Percentiles rank a stretch among this genome's conserved stretches.
Conservation (phyloP, 257 asterid species). For the Ilex aquifolium region DNA sequence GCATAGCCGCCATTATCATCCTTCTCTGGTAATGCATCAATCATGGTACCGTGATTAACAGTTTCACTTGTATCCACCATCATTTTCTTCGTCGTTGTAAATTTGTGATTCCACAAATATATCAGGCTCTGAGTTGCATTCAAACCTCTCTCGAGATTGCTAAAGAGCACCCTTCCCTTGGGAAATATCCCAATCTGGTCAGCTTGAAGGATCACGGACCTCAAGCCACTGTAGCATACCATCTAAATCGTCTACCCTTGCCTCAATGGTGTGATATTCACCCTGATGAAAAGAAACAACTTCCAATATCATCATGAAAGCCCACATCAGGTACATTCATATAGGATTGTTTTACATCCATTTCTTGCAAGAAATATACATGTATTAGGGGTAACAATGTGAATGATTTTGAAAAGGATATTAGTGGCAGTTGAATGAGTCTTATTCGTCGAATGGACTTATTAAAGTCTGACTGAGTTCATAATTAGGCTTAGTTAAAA, state of each 20-base stretch:
- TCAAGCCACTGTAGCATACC: conserved; percentile 67
- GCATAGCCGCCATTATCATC: conserved; percentile 68
- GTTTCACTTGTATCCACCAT: conserved; percentile 82
- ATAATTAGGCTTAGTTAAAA: too few relatives aligned
- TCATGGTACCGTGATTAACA: conserved; percentile 44
- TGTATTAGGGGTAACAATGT: too few relatives aligned
- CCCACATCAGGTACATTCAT: neutral
- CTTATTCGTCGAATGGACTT: too few relatives aligned
- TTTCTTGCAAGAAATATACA: too few relatives aligned
- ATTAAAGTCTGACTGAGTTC: too few relatives aligned
- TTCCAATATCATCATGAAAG: conserved; percentile 3
- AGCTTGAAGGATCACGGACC: conserved; percentile 43
- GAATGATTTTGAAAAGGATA: too few relatives aligned
- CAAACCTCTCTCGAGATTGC: conserved; percentile 34
- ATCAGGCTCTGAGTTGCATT: conserved; percentile 35
- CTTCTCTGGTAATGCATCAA: conserved; percentile 49
- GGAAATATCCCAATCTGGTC: conserved; percentile 36
- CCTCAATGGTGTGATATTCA: conserved; percentile 7
- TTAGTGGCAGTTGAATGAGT: too few relatives aligned
- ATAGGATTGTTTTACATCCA: too few relatives aligned
- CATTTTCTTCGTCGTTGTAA: conserved; percentile 39
- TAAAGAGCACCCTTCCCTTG: conserved; percentile 31
- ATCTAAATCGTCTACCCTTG: conserved; percentile 49
- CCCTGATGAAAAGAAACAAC: conserved; percentile 1
- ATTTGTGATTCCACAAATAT: conserved; percentile 30